Evolutionary conservation across 768 basidiomycete species (phyloP), one percentile per base, ranked within the genome.

Genomic region (Cubamyces lactineus): DNA sequence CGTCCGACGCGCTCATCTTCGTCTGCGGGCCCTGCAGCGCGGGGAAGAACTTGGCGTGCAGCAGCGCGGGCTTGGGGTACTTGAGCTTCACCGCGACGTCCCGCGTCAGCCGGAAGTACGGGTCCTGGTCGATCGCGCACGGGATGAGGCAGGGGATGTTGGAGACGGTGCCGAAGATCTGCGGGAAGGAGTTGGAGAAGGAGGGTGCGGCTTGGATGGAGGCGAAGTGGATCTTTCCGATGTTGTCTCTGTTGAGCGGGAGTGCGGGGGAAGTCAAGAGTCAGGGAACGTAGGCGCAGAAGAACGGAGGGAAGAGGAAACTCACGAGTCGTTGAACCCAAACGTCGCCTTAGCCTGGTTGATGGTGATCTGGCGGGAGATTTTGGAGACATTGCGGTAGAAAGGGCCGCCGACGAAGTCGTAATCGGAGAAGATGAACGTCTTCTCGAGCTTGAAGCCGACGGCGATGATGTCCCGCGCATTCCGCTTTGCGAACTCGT

Each of bases 1-100:
- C 80, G 74, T 96, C 90, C 52, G 92, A 95, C 5, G 97, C 97
- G 74, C 95, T 97, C 97, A 99, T 99, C 79, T 99, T 99, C 39
- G 94, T 96, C 75, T 97, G 94, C 2, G 97, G 92, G 45, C 97
- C 97, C 76, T 98, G 96, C 11, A 99, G 82, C 5, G 97, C 96
- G 12, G 97, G 97, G 79, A 99, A 96, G 82, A 99, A 99, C 71
- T 96, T 96, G 49, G 96, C 85, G 75, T 98, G 95, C 51, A 99
- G 78, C 24, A 98, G 84, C 2, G 91, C 78, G 2, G 97, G 97
- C 74, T 99, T 99, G 45, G 89, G 94, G 78, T 96, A 97, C 76
- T 94, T 96, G 70, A 99, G 85, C 71, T 93, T 93, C 66, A 84
- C 85, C 2, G 97, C 96, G 47, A 94, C 91, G 75, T 99, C 97